These are phyloP conservation scores for Saccharata proteae DNA, from an alignment of 2,329 filamentous ascomycete genomes.

Conservation along the genomic window DNA sequence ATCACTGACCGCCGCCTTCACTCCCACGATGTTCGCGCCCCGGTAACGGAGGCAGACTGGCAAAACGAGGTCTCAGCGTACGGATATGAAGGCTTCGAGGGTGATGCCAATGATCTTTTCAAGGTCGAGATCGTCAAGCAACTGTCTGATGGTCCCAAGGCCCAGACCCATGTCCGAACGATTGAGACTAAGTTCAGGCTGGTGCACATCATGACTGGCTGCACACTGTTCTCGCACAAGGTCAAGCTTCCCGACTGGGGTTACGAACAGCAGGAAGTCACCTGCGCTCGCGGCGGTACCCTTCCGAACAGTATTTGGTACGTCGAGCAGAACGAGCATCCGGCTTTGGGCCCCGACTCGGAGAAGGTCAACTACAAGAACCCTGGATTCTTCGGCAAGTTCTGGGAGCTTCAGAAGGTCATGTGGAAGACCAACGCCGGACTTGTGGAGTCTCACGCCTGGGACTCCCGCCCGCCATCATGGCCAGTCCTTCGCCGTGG, in stretches of 20 bases:
- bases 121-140: constrained; percentile 88
- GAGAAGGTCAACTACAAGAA: constrained; percentile 95
- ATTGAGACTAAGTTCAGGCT: constrained; percentile 96
- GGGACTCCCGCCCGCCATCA: constrained; percentile 88
- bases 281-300: constrained; percentile 81
- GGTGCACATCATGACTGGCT: constrained; percentile 93
- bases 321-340: constrained; percentile 80
- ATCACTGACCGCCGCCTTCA: constrained; percentile 81
- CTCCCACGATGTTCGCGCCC: constrained; percentile 75
- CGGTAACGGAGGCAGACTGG: constrained; percentile 46
- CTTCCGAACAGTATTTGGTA: constrained; percentile 97
- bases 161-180: constrained; percentile 77
- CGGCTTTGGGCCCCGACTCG: constrained; percentile 57
- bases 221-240: constrained; percentile 94
- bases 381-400: constrained; percentile 94
- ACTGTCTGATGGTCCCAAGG: constrained; percentile 63
- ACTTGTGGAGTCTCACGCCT: constrained; percentile 89
- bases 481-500: constrained; percentile 88
- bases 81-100: constrained; percentile 91
- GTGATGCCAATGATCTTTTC: constrained; percentile 95
- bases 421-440: constrained; percentile 99
- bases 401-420: constrained; percentile 91
- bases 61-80: constrained; percentile 95
- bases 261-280: constrained; percentile 98
- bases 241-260: constrained; percentile 98